Percentiles rank a stretch among this genome's conserved stretches.
phyloP scores from a whole-genome alignment of 441 rosid genomes.

The Euphorbia schlechtendalii region DNA sequence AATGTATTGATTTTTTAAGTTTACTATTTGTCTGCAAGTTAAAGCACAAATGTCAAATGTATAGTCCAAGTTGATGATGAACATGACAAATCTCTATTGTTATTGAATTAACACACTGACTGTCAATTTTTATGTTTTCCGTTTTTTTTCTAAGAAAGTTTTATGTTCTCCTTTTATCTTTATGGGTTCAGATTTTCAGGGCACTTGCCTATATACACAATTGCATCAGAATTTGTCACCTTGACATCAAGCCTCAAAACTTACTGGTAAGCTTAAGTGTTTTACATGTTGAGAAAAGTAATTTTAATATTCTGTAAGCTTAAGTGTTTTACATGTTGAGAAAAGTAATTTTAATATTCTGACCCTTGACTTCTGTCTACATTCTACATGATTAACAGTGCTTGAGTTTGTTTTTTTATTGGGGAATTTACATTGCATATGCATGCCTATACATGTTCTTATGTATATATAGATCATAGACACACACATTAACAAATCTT shows the following conservation, averaged over 20 bases:
- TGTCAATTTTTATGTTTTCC: no score
- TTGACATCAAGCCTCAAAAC: conserved; percentile 97
- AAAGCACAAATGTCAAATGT: no score
- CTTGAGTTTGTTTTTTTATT: neutral
- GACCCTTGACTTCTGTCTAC: neutral
- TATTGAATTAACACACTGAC: no score
- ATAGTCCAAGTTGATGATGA: no score
- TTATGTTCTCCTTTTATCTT: no score
- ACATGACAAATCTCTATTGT: no score
- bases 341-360: conserved; percentile 5
- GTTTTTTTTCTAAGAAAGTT: no score
- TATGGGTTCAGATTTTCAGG: no score
- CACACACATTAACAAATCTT: no score
- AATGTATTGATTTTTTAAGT: no score
- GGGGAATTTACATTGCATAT: neutral
- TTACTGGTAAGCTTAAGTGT: conserved; percentile 72
- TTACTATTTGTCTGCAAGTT: no score
- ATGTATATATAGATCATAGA: no score
- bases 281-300: conserved; percentile 2
- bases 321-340: conserved; percentile 7
- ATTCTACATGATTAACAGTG: neutral
- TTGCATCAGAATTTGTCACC: conserved; percentile 88
- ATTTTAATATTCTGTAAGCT: conserved; percentile 9
- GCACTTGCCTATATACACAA: conserved; percentile 89
- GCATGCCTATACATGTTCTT: neutral